Evolutionary conservation across 192 early-diverging fungal genomes (phyloP), one percentile per base, ranked within the genome.

Genomic region (Linnemannia elongata): DNA sequence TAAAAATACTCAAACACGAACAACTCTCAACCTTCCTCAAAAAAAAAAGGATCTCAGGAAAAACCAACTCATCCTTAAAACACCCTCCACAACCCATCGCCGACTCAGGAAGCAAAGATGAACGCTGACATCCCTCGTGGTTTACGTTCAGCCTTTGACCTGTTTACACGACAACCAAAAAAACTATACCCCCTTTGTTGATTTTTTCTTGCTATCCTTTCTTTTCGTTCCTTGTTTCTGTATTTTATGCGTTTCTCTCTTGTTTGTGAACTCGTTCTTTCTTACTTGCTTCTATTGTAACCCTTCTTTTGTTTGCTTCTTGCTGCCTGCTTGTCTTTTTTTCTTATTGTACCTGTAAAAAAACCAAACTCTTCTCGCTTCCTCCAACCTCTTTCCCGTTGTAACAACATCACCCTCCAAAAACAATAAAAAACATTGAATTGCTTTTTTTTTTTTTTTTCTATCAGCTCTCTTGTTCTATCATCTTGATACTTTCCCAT

Each of bases 391-490:
- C n/a, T 66, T 30, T 66, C 15, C 27, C 60, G 60, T 33, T 66
- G 60, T 66, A 66, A 66, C 60, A 66, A 27, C 12, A 66, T 66
- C 30, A 66, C n/a, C 30, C 12, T 33, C 3, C 30, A 66, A 66
- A 66, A 66, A 66, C 60, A 66, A 66, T 66, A 66, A 66, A 66
- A 66, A 66, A 66, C 1, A 66, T 66, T 30, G 60, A 52, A 52
- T 52, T 52, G 49, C 49, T 52, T 52, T 52, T 52, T 52, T 18
- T 52, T 52, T 52, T 52, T 18, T 5, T 20, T 52, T 2, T 49
- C 49, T 18, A 13, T 45, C 44, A 45, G 15, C 49, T 22, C 49
- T 17, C 49, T 52, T 52, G 18, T 20, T 20, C 49, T 18, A 45
- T 0, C 42, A 9, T 10, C 12, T 45, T 12, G 12, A 12, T 10